Conservation (phyloP, 306 rosid genomes). For the Cucumis sativus region DNA sequence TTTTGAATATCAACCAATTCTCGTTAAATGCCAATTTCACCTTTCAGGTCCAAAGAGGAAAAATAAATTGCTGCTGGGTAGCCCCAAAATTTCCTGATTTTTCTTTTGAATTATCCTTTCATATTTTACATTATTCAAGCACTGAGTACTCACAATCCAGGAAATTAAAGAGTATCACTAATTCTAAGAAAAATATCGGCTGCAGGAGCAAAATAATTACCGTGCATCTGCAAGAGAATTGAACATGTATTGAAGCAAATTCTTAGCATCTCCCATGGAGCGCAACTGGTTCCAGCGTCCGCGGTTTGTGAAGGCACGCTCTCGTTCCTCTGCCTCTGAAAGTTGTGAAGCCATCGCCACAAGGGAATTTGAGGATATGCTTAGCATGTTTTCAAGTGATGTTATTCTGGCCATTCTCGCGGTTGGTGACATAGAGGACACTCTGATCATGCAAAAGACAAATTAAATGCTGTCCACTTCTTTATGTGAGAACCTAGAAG, state of each 20-base stretch:
- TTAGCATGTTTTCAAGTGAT: constrained; percentile 90
- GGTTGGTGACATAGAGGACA: constrained; percentile 87
- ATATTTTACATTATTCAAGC: background rate
- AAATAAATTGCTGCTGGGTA: background rate
- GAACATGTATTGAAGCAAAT: constrained; percentile 90
- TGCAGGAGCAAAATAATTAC: constrained; percentile 17
- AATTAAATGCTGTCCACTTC: constrained; percentile 7
- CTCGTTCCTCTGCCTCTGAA: constrained; percentile 99
- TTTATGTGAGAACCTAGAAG: background rate
- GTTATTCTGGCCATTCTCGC: constrained; percentile 93
- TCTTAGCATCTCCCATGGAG: constrained; percentile 97
- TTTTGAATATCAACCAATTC: background rate
- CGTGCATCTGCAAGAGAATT: constrained; percentile 85
- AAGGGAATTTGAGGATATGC: constrained; percentile 90
- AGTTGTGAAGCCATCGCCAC: constrained; percentile 99
- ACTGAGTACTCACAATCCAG: background rate
- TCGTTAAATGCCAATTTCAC: background rate
- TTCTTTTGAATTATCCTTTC: background rate
- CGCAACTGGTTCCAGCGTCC: constrained; percentile 99
- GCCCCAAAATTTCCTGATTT: background rate
- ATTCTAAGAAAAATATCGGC: background rate
- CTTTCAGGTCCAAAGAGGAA: background rate
- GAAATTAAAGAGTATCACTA: background rate
- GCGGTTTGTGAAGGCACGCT: constrained; percentile 82
- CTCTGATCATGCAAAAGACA: constrained; percentile 40